Evolutionary conservation across 108 stramenopile species (phyloP), one percentile per base, ranked within the genome.

Genomic region (Skeletonema marinoi): DNA sequence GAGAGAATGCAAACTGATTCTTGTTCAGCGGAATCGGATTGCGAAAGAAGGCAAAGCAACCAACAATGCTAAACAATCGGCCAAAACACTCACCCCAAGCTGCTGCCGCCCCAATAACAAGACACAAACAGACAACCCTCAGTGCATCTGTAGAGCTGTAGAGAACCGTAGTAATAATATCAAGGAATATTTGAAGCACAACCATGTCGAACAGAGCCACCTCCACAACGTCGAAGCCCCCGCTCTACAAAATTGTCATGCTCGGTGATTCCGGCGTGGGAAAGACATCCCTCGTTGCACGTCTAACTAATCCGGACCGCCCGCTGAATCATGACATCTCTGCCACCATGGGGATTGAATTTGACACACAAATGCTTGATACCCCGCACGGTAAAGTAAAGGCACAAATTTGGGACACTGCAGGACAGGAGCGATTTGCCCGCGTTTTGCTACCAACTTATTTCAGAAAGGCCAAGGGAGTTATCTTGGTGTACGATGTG

Each of bases 351-450:
- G 96, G 96, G 10, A 96, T 96, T 74, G 96, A 96, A 73, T 96
- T 96, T 78, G 96, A 96, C 82, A 96, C 96, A 19, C 96, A 96
- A 82, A 91, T 96, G 92, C 85, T 96, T 7, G 92, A 96, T 74
- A 96, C 96, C 12, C 82, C 83, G 35, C 91, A 92, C 38, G 96
- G 96, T 12, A 93, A 93, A 66, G 96, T 96, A 70, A 96, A 96
- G 83, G 96, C 96, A 3, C 96, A 96, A 78, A 93, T 96, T 60
- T 96, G 96, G 96, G 96, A 96, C 71, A 96, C 96, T 14, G 96
- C 96, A 32, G 96, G 96, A 6, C 96, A 96, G 78, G 96, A 96
- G 77, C 88, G 96, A 38, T 96, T 96, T 62, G 93, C 96, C 3
- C 87, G 93, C 10, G 96, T 96, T 48, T 71, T 96, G 21, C 74